A percentile compares a stretch with the other conserved stretches of the same genome.
phyloP scores from a whole-genome alignment of 75 land plant genomes.

The Azolla pinnata region DNA sequence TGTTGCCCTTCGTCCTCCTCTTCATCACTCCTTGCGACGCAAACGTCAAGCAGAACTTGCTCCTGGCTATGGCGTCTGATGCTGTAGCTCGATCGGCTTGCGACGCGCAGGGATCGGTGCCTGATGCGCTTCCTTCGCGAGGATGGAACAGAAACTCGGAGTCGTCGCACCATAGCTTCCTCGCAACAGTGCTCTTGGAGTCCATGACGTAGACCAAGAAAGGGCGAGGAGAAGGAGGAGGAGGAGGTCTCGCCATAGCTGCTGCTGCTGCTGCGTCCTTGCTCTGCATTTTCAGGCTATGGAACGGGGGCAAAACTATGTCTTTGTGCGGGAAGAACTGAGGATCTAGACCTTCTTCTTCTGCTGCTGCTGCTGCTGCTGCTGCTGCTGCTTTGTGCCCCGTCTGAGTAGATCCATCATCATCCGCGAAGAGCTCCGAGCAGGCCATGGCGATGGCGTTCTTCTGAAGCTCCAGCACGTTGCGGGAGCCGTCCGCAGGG shows the following conservation, averaged over 20 bases:
- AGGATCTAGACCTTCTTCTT: background rate
- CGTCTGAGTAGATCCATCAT: background rate
- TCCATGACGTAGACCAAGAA: background rate
- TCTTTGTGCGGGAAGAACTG: conserved; percentile 59
- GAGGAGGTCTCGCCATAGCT: background rate
- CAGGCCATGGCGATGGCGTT: conserved; percentile 51
- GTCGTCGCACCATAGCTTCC: conserved; percentile 10
- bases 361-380: no score
- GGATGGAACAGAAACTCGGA: conserved; percentile 18
- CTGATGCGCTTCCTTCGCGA: conserved; percentile 8
- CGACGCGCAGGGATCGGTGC: no score
- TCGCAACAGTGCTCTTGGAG: background rate
- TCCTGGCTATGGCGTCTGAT: conserved; percentile 14
- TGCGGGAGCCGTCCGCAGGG: conserved; percentile 29
- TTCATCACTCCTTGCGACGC: conserved; percentile 13
- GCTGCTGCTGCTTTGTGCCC: no score
- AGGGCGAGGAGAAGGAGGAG: background rate
- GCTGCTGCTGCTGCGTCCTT: background rate
- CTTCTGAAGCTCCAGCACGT: conserved; percentile 60
- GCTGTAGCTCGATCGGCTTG: no score
- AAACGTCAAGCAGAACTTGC: conserved; percentile 50
- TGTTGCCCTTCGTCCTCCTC: no score
- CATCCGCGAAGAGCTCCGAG: conserved; percentile 17
- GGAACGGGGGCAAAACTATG: conserved; percentile 32
- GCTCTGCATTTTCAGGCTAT: background rate